Percentiles rank a stretch among this genome's conserved stretches.
These are phyloP conservation scores for Auricularia sp. DNA, from an alignment of 768 basidiomycete species.

Conservation along the genomic window DNA sequence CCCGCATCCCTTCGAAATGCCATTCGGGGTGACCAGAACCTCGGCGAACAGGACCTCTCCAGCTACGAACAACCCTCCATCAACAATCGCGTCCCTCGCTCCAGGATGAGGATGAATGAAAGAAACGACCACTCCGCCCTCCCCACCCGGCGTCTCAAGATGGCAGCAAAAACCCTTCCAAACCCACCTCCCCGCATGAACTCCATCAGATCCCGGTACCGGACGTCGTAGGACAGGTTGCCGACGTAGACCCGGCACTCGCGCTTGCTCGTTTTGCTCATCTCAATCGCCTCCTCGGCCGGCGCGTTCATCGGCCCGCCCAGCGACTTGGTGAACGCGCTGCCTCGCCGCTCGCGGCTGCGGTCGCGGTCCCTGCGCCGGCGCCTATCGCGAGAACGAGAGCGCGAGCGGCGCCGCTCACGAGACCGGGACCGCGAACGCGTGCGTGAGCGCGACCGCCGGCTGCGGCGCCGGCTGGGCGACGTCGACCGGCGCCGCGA, in stretches of 20 bases:
- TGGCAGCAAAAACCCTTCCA: constrained; percentile 38
- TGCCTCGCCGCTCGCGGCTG: constrained; percentile 27
- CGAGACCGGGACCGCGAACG: constrained; percentile 33
- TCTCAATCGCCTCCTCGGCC: constrained; percentile 90
- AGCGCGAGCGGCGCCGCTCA: constrained; percentile 37
- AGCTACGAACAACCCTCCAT: constrained; percentile 91
- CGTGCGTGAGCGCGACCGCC: constrained; percentile 52
- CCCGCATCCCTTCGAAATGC: constrained; percentile 99
- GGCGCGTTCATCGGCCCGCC: constrained; percentile 85
- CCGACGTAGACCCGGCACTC: constrained; percentile 98
- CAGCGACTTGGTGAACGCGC: constrained; percentile 62
- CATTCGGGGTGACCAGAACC: constrained; percentile 92
- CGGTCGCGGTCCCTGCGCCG: constrained; percentile 40
- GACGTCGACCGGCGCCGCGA: constrained; percentile 23
- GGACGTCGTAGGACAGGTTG: constrained; percentile 97
- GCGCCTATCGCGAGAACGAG: constrained; percentile 50
- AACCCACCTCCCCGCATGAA: constrained; percentile 99
- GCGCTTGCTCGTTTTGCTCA: constrained; percentile 91
- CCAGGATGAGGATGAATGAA: constrained; percentile 13
- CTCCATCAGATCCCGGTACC: constrained; percentile 97
- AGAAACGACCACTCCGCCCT: constrained; percentile 10
- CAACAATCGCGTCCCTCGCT: constrained; percentile 64
- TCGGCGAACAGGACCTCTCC: constrained; percentile 99
- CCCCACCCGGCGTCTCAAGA: constrained; percentile 19
- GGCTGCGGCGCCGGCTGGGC: constrained; percentile 40